Base-by-base conservation (phyloP, 73 alveolate species). In the Uronychia binucleata region DNA sequence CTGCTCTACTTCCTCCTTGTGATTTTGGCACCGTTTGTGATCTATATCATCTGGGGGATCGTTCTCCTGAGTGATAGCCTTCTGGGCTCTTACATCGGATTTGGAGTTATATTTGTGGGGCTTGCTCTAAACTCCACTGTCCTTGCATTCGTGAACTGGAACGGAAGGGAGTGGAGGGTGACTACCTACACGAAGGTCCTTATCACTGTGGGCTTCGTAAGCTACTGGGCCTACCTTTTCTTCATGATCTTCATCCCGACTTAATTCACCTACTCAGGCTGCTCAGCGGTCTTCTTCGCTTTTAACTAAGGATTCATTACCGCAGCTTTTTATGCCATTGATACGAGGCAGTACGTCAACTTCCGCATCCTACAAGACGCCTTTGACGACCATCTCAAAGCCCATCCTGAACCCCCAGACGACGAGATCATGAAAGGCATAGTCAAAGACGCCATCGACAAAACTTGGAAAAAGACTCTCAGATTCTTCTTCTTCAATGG, bases 211-310 rank as follows among this genome's bases (percentile, higher is more conserved):
- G 86, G 85, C 1, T 28, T 35, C 26, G 59, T 88, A 0, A 26
- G 59, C 33, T 75, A 75, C 30, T 25, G 30, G 29, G 30, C 75
- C 19, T 88, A 88, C 46, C 74, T 86, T 11, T 58, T 88, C 0
- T 5, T 57, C n/a, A 81, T 88, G 31, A 88, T 88, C n/a, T 79
- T 83, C 28, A 14, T 88, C 31, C 94, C 94, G 1, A 78, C 57
- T 26, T 88, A 88, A 76, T 88, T 88, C 74, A 32, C 94, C 1
- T 88, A 81, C 60, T 59, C 80, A 19, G 94, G 94, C 14, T 34
- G 85, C 0, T 79, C 94, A n/a, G 90, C 94, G 28, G 77, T 82
- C 1, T 59, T 88, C 67, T 74, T 88, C 0, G 82, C 86, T 33
- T 31, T 81, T 14, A 82, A 77, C 67, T 82, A 26, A 31, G 31